Conservation (phyloP, 140 eudicot genomes). For the Flaveria floridana region DNA sequence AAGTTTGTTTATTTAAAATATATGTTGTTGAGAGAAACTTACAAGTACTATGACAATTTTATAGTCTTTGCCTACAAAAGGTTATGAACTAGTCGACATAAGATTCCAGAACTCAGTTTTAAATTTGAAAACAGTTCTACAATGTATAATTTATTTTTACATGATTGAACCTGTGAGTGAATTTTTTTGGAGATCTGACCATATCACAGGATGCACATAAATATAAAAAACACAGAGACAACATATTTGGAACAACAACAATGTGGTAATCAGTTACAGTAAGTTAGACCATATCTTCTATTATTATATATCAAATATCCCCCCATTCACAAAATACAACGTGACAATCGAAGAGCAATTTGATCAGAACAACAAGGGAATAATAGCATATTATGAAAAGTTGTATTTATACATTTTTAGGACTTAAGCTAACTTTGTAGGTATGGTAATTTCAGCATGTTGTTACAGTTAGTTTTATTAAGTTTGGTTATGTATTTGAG, state of each 20-base stretch:
- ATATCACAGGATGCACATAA: not conserved
- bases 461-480: conserved; percentile 7
- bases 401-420: not conserved
- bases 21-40: not conserved
- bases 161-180: conserved; percentile 14
- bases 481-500: conserved; percentile 7
- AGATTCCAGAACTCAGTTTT: not conserved
- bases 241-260: conserved; percentile 12
- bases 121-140: not conserved
- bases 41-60: not conserved
- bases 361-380: not conserved
- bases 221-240: not conserved
- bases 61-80: not conserved
- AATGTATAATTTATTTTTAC: not conserved
- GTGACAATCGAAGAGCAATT: not conserved
- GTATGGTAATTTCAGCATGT: conserved; percentile 14
- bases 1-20: not conserved
- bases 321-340: not conserved
- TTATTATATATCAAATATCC: not conserved
- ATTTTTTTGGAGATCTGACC: not conserved
- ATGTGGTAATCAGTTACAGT: not conserved
- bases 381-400: not conserved
- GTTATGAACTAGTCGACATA: not conserved
- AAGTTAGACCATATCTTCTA: not conserved
- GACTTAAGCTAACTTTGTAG: not conserved